Evolutionary conservation across 2,329 filamentous ascomycete species (phyloP), one percentile per base, ranked within the genome.

Genomic region (Cylindrodendrum hubeiense): DNA sequence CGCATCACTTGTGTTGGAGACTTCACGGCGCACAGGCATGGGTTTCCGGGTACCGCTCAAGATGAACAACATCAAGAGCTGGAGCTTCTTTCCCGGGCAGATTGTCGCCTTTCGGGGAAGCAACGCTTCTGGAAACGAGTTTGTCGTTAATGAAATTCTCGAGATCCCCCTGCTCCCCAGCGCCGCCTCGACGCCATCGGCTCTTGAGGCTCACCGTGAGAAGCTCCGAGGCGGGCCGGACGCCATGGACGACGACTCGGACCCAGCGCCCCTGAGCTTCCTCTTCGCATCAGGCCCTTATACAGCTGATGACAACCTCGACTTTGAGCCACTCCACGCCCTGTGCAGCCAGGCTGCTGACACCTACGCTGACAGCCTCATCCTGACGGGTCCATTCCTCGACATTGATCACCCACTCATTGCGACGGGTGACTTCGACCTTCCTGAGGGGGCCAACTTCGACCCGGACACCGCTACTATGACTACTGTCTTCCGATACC

Each of bases 31-130:
- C 30, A 93, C 90, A 72, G 96, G 96, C 37, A 93, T 91, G 68
- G 96, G 95, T 5, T 83, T 93, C 62, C 88, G 96, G 63, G 88
- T 98, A 30, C 93, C 94, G 5, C 80, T 99, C 19, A 93, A 93
- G 69, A 83, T 98, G 62, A 87, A 91, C 65, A 86, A 86, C 3
- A 78, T 97, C 1, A 82, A 85, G 30, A 69, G 87, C 2, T 96
- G 92, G 80, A 91, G 93, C 76, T 93, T 98, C 82, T 98, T 98
- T 77, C 96, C 95, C 0, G 96, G 96, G 6, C 95, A 98, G 77
- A 94, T 98, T 56, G 93, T 97, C 30, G 96, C 95, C 7, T 81
- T 98, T 28, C 87, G 87, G 66, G 96, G 96, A 8, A 94, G 90
- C 72, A 99, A 99, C 77, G 90, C 94, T 21, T 94, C 93, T 0